Base-by-base conservation (phyloP, 2,329 filamentous ascomycete genomes). In the Paraconiothyrium sp. region DNA sequence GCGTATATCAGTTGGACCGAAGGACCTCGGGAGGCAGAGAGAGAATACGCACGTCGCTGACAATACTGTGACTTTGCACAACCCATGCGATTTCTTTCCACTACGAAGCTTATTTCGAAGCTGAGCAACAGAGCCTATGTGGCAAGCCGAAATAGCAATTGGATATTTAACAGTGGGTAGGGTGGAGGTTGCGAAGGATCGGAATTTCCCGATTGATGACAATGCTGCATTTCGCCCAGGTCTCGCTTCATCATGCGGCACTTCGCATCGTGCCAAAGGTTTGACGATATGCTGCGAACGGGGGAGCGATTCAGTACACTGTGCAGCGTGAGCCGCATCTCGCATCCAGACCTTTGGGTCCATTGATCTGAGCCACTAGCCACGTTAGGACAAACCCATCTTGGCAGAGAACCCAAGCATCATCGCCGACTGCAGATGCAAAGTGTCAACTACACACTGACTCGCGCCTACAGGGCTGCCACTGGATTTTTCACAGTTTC, bases 371-470 rank as follows among this genome's bases (percentile, higher is more conserved):
- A 8, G 6, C 24, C 35, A 22, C 34, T 56, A 56, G 11, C 30
- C 27, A 13, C 41, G 11, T 47, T 16, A 11, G 13, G 27, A 30
- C 24, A 22, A 47, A 10, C 22, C 13, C 13, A 1, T 13, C 64
- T 69, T 68, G 62, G 61, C 64, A 64, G 48, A 60, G 59, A 55
- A 67, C 59, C 39, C 59, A 51, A 63, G 43, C 56, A 41, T 60
- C 49, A 46, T 39, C 51, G 37, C 46, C 27, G 49, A 39, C 59
- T 50, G 52, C 61, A 62, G 68, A 72, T 75, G 73, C 72, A 73
- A 76, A 72, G 65, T 76, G 74, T 75, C 72, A 70, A 70, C 60
- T 58, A 61, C 57, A 61, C 60, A 59, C 66, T 60, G 55, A 52
- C 51, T 65, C 65, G 61, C 60, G 66, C 67, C 64, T 64, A 54